These are phyloP conservation scores for Salix brachista DNA, from an alignment of 345 rosid species.

Conservation along the genomic window DNA sequence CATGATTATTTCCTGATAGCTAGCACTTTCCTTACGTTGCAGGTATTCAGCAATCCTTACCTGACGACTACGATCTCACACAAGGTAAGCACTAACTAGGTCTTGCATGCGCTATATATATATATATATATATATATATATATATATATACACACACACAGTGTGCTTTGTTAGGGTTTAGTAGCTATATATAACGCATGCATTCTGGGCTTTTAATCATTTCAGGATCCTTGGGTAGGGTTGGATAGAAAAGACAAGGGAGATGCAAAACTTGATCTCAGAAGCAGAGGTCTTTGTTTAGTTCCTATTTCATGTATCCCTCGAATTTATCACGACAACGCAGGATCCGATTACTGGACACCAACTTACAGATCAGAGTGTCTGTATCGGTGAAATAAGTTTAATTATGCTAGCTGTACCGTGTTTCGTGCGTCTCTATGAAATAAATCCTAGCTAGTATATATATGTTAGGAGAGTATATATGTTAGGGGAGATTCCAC, in stretches of 20 bases:
- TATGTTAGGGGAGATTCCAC: background rate
- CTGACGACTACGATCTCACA: constrained; percentile 51
- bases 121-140: too few relatives aligned
- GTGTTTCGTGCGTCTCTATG: background rate
- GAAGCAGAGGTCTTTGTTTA: constrained; percentile 78
- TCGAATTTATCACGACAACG: constrained; percentile 53
- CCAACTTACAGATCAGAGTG: constrained; percentile 63
- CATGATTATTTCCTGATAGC: background rate
- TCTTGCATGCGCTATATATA: background rate
- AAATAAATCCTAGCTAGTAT: background rate
- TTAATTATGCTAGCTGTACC: background rate
- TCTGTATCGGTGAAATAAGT: constrained; percentile 46
- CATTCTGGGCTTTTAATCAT: background rate
- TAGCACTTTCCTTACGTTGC: constrained; percentile 17
- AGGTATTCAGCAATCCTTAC: constrained; percentile 76
- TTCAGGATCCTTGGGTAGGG: constrained; percentile 72
- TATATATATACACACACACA: too few relatives aligned
- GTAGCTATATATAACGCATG: too few relatives aligned
- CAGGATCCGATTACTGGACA: constrained; percentile 81
- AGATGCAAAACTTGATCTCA: constrained; percentile 49
- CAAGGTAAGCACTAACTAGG: constrained; percentile 37
- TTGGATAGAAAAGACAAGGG: constrained; percentile 57
- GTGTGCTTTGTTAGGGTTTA: background rate
- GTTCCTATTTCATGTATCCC: constrained; percentile 71
- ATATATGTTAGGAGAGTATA: background rate